These are phyloP conservation scores for Glebionis coronaria DNA, from an alignment of 129 eudicot genomes.

Conservation along the genomic window DNA sequence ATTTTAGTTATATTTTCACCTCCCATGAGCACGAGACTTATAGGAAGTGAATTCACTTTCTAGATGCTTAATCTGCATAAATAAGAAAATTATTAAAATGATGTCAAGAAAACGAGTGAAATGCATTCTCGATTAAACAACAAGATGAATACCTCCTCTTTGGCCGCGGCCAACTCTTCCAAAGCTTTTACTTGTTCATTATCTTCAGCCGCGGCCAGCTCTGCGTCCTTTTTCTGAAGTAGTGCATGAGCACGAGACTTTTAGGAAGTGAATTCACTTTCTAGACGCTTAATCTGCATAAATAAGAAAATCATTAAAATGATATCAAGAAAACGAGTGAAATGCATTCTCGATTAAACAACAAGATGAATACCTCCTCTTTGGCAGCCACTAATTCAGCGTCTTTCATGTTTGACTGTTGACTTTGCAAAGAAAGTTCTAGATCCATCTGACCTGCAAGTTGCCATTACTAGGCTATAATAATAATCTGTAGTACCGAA, in stretches of 20 bases:
- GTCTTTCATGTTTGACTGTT: conserved; percentile 58
- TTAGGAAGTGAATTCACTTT: conserved; percentile 82
- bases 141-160: too few species aligned
- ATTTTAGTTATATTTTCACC: not conserved
- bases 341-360: too few species aligned
- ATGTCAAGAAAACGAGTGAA: too few species aligned
- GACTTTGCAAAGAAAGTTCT: conserved; percentile 74
- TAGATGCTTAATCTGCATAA: too few species aligned
- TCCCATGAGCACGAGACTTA: too few species aligned
- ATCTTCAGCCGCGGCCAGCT: conserved; percentile 78
- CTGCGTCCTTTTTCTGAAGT: conserved; percentile 96
- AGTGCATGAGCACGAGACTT: conserved; percentile 98
- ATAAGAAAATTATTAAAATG: too few species aligned
- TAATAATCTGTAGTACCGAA: not conserved
- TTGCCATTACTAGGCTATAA: conserved; percentile 10
- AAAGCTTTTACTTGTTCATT: conserved; percentile 73
- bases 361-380: too few species aligned
- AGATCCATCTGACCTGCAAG: conserved; percentile 89
- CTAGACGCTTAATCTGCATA: conserved; percentile 62
- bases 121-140: too few species aligned
- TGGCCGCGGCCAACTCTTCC: too few species aligned
- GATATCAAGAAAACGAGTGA: too few species aligned
- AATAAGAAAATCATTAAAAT: too few species aligned
- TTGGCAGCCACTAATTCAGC: conserved; percentile 60
- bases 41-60: too few species aligned